phyloP scores from a whole-genome alignment of 495 filamentous ascomycete species.

The Penicillium odoratum region DNA sequence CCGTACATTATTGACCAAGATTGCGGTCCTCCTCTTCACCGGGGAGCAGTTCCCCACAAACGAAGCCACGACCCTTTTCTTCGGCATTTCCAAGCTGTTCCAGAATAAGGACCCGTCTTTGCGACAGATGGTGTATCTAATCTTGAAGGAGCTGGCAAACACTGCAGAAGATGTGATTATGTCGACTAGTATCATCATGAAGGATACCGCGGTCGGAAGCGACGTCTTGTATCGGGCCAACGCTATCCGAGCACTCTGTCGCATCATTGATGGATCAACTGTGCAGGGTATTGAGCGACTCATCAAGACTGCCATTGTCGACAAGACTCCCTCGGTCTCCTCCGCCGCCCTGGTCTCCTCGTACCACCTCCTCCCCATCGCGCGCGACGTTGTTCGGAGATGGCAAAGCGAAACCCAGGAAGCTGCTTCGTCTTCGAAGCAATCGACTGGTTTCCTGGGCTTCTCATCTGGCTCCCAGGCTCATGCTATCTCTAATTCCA shows the following conservation, averaged over 20 bases:
- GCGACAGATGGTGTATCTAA: slow-evolving; percentile 98
- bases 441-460: slow-evolving; percentile 84
- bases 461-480: slow-evolving; percentile 73
- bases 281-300: slow-evolving; percentile 97
- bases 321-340: slow-evolving; percentile 97
- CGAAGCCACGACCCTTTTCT: slow-evolving; percentile 97
- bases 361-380: slow-evolving; percentile 96
- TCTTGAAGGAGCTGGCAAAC: slow-evolving; percentile 93
- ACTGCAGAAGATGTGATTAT: slow-evolving; percentile 99
- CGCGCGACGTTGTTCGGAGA: slow-evolving; percentile 89
- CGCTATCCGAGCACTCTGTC: slow-evolving; percentile 92
- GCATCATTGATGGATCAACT: slow-evolving; percentile 97
- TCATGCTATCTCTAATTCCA: slow-evolving; percentile 66
- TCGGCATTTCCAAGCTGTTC: slow-evolving; percentile 99
- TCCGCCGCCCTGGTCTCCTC: slow-evolving; percentile 96
- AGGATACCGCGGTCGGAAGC: slow-evolving; percentile 94
- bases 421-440: slow-evolving; percentile 86
- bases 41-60: slow-evolving; percentile 96
- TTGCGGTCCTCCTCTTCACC: slow-evolving; percentile 93
- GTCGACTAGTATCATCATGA: slow-evolving; percentile 99
- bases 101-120: slow-evolving; percentile 98
- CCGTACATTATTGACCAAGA: slow-evolving; percentile 94
- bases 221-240: slow-evolving; percentile 96
- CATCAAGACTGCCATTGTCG: slow-evolving; percentile 98
- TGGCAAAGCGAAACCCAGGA: slow-evolving; percentile 99